Evolutionary conservation across 1,284 basidiomycete species (phyloP).

Genomic region (Peniophora sp.): DNA sequence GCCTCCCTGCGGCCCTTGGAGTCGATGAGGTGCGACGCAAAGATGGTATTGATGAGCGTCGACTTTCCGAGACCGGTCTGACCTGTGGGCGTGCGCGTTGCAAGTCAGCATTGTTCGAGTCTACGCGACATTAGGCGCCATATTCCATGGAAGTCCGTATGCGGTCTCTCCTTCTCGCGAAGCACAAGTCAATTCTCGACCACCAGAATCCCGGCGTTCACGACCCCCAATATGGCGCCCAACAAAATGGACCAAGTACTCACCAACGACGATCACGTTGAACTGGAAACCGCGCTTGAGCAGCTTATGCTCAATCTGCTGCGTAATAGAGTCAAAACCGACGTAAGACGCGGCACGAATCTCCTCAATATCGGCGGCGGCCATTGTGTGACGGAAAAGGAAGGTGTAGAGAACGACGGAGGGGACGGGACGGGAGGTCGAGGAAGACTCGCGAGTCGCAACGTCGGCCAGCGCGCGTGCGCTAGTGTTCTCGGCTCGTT

Average conservation of each 20-base stretch:
- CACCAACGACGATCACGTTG: conserved; percentile 94
- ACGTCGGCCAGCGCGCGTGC: too few relatives aligned
- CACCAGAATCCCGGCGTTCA: too few relatives aligned
- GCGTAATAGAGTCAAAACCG: conserved; percentile 93
- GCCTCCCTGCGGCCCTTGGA: conserved; percentile 90
- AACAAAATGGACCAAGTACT: conserved; percentile 23
- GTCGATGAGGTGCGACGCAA: conserved; percentile 95
- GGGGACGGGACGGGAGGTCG: conserved; percentile 3
- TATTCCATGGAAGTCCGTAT: too few relatives aligned
- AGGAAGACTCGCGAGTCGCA: background rate
- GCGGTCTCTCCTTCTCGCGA: too few relatives aligned
- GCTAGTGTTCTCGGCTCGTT: too few relatives aligned
- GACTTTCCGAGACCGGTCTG: conserved; percentile 98
- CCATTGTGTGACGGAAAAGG: conserved; percentile 24
- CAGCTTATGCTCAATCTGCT: conserved; percentile 98
- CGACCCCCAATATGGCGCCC: too few relatives aligned
- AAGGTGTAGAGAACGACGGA: conserved; percentile 3
- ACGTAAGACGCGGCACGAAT: conserved; percentile 85
- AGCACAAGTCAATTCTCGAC: too few relatives aligned
- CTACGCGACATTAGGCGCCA: too few relatives aligned
- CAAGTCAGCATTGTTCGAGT: background rate
- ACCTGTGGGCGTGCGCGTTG: conserved; percentile 38
- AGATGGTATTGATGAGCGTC: conserved; percentile 98
- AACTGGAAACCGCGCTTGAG: conserved; percentile 99
- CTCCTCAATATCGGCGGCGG: conserved; percentile 50